phyloP scores from a whole-genome alignment of 495 filamentous ascomycete genomes.

The Lepidopterella palustris region DNA sequence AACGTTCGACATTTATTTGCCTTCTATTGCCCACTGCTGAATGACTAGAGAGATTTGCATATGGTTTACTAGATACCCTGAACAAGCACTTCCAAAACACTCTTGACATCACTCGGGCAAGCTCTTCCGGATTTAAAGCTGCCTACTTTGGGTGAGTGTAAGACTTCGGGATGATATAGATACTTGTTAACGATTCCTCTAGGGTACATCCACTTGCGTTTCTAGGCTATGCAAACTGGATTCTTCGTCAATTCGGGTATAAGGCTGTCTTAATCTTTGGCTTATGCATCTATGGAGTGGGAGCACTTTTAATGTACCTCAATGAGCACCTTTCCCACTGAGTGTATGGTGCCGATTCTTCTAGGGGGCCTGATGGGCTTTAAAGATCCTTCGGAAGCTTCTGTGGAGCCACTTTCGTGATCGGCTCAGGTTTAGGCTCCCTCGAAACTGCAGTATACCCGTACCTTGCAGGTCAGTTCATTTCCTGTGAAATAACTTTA shows the following conservation, averaged over 20 bases:
- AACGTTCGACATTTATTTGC: too few species aligned
- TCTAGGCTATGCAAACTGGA: slow-evolving; percentile 35
- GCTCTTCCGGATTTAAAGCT: slow-evolving; percentile 30
- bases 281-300: slow-evolving; percentile 38
- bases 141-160: slow-evolving; percentile 30
- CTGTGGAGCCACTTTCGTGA: slow-evolving; percentile 54
- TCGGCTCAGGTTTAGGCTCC: slow-evolving; percentile 49
- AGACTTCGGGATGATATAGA: not conserved
- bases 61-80: not conserved
- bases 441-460: slow-evolving; percentile 54
- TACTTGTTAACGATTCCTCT: not conserved
- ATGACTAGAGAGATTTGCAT: not conserved
- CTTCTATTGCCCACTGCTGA: not conserved
- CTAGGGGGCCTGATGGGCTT: not conserved
- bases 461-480: slow-evolving; percentile 43
- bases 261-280: slow-evolving; percentile 51
- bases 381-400: slow-evolving; percentile 47
- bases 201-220: not conserved
- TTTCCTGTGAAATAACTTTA: not conserved
- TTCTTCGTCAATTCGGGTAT: slow-evolving; percentile 49
- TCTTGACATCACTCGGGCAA: slow-evolving; percentile 23
- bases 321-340: not conserved
- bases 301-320: not conserved
- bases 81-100: slow-evolving; percentile 9
- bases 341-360: not conserved